Conservation (phyloP, 2,329 filamentous ascomycete genomes). For the Cladorrhinum sp. region DNA sequence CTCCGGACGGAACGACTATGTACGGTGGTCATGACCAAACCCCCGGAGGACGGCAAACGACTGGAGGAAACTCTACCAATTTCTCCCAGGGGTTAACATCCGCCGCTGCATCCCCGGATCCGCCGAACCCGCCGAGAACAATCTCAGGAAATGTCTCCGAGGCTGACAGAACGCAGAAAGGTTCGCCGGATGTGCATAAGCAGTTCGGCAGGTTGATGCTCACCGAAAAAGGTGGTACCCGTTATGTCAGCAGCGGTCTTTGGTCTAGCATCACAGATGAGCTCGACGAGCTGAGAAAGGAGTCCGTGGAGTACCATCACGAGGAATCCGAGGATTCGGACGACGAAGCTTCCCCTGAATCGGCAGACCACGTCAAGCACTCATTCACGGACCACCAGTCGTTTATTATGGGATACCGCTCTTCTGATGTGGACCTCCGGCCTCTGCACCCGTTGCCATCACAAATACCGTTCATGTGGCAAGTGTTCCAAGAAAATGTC, state of each 20-base stretch:
- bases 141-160: slow-evolving; percentile 21
- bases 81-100: slow-evolving; percentile 22
- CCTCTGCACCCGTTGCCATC: slow-evolving; percentile 63
- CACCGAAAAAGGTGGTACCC: slow-evolving; percentile 63
- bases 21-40: slow-evolving; percentile 26
- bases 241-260: slow-evolving; percentile 74
- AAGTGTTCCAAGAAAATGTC: slow-evolving; percentile 68
- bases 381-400: slow-evolving; percentile 57
- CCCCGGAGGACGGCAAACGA: slow-evolving; percentile 3
- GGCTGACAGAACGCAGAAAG: slow-evolving; percentile 20
- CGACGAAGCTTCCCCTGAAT: slow-evolving; percentile 53
- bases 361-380: slow-evolving; percentile 37
- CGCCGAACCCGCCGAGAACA: slow-evolving; percentile 20
- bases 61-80: background rate
- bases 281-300: slow-evolving; percentile 47
- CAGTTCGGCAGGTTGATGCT: slow-evolving; percentile 68
- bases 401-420: slow-evolving; percentile 71
- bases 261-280: slow-evolving; percentile 75
- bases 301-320: slow-evolving; percentile 48
- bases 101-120: slow-evolving; percentile 1
- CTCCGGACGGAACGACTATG: slow-evolving; percentile 35
- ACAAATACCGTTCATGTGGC: slow-evolving; percentile 66
- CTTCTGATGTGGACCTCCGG: slow-evolving; percentile 63
- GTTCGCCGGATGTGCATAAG: slow-evolving; percentile 41
- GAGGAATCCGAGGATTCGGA: slow-evolving; percentile 58